These are phyloP conservation scores for Zygosaccharomyces kombuchaensis DNA, from an alignment of 805 yeast species.

Conservation along the genomic window DNA sequence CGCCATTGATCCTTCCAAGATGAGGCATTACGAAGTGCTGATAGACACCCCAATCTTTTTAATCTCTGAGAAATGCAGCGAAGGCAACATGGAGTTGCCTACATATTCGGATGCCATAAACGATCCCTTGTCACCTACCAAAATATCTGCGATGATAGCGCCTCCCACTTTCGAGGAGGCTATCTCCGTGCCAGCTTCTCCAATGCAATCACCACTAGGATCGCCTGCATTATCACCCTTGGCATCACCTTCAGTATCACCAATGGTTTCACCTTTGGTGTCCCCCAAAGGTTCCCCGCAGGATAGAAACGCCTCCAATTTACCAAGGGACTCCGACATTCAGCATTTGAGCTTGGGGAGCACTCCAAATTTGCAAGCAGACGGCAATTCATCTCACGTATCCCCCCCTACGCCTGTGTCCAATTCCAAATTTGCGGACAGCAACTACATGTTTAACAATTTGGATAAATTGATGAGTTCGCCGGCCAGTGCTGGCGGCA, in stretches of 20 bases:
- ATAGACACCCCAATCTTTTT: conserved; percentile 70
- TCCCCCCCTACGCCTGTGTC: not conserved
- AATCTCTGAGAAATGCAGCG: conserved; percentile 41
- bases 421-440: conserved; percentile 8
- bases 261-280: not conserved
- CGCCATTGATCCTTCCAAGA: conserved; percentile 39
- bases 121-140: conserved; percentile 7
- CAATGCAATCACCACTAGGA: conserved; percentile 28
- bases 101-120: conserved; percentile 31
- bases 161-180: conserved; percentile 69
- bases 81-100: conserved; percentile 39
- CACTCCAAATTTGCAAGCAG: conserved; percentile 2
- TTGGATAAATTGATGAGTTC: conserved; percentile 20
- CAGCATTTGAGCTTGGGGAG: conserved; percentile 1
- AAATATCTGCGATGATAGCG: conserved; percentile 24
- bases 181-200: conserved; percentile 45
- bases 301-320: not conserved
- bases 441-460: conserved; percentile 16
- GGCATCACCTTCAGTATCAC: conserved; percentile 11
- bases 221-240: conserved; percentile 21
- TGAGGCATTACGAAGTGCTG: conserved; percentile 75
- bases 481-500: conserved; percentile 1
- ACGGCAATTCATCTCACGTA: not conserved
- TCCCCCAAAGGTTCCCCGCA: conserved; percentile 1
- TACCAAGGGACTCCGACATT: not conserved